phyloP scores from a whole-genome alignment of 164 flowering plant species.

The Magnolia changhungtana region DNA sequence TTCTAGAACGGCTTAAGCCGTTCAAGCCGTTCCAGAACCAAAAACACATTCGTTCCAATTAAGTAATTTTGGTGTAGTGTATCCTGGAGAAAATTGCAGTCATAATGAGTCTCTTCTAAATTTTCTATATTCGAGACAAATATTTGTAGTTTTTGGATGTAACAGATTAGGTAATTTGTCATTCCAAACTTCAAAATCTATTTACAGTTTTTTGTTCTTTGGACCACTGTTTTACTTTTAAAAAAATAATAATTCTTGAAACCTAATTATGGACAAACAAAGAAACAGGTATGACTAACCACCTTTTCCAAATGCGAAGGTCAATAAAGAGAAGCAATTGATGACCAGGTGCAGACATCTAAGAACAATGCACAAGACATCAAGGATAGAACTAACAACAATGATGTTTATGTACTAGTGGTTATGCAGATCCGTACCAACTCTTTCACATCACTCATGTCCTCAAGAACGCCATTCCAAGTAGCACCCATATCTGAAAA shows the following conservation, averaged over 20 bases:
- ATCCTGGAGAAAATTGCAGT: background rate
- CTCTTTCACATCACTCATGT: slow-evolving; percentile 99
- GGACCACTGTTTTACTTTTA: no score
- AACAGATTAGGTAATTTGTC: no score
- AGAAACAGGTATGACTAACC: background rate
- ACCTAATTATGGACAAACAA: slow-evolving; percentile 48
- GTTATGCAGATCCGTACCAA: slow-evolving; percentile 47
- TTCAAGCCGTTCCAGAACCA: no score
- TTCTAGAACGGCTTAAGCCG: no score
- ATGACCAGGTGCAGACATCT: background rate
- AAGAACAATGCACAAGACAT: background rate
- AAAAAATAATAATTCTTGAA: no score
- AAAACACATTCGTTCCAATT: no score
- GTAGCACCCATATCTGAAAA: no score
- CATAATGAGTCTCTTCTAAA: background rate
- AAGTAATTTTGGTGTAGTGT: no score
- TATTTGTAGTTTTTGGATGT: no score
- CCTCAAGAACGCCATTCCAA: slow-evolving; percentile 95
- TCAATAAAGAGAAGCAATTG: background rate
- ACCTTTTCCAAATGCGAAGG: slow-evolving; percentile 2
- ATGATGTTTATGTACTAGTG: background rate
- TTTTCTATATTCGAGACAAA: background rate
- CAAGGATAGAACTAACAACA: background rate
- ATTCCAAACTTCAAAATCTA: no score
- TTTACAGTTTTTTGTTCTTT: no score